phyloP scores from a whole-genome alignment of 352 stramenopile genomes.

The Aphanomyces euteiches region DNA sequence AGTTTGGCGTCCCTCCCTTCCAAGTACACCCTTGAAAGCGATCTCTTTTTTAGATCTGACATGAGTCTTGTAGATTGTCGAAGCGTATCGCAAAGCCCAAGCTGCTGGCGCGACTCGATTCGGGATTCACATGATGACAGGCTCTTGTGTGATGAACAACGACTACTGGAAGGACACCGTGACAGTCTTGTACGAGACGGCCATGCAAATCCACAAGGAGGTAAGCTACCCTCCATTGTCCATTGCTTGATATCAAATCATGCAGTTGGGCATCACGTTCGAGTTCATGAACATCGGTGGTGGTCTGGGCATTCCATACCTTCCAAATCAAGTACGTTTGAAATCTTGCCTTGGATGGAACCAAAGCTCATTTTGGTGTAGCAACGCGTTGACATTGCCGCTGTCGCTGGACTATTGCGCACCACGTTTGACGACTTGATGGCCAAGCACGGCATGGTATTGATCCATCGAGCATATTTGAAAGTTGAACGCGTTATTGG shows the following conservation, averaged over 20 bases:
- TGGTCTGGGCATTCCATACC: slow-evolving; percentile 84
- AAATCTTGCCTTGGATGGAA: background rate
- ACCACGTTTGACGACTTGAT: slow-evolving; percentile 74
- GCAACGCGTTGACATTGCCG: slow-evolving; percentile 56
- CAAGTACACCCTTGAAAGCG: slow-evolving; percentile 36
- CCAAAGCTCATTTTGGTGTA: background rate
- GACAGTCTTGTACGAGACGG: slow-evolving; percentile 76
- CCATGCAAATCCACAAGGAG: slow-evolving; percentile 63
- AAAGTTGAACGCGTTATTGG: background rate
- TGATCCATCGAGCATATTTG: background rate
- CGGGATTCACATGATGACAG: slow-evolving; percentile 91
- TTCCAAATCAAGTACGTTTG: slow-evolving; percentile 47
- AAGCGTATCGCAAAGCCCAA: slow-evolving; percentile 81
- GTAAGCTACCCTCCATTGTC: background rate
- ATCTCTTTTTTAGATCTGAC: background rate
- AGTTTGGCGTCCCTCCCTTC: slow-evolving; percentile 85
- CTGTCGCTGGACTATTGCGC: slow-evolving; percentile 71
- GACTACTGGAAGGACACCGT: slow-evolving; percentile 88
- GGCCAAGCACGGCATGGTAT: slow-evolving; percentile 52
- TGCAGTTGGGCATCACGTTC: slow-evolving; percentile 78
- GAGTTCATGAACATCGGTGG: slow-evolving; percentile 91
- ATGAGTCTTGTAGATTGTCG: slow-evolving; percentile 46
- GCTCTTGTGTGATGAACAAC: slow-evolving; percentile 86
- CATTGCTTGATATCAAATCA: background rate
- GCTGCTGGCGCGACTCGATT: slow-evolving; percentile 76